Conservation (phyloP, 1,139 yeast species). For the Suhomyces kunorum region DNA sequence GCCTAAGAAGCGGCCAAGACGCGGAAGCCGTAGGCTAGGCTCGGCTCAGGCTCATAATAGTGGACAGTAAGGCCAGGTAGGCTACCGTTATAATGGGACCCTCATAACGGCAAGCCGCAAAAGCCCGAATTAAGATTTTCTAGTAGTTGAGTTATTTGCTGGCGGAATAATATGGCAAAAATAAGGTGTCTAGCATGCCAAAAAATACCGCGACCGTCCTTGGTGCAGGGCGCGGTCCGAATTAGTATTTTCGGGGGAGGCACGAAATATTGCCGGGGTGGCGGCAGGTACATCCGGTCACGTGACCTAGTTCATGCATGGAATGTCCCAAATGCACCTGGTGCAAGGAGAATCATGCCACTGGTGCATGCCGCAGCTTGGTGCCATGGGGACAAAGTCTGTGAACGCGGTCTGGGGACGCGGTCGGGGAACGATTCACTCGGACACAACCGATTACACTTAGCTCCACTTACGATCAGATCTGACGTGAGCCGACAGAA, state of each 20-base stretch:
- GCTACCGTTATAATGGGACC: no score
- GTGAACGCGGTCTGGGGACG: not conserved
- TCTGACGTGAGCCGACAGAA: not conserved
- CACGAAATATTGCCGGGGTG: not conserved
- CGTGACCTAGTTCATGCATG: slow-evolving; percentile 3
- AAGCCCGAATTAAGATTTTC: no score
- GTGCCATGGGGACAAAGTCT: not conserved
- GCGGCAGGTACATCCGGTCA: slow-evolving; percentile 2
- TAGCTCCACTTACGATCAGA: no score
- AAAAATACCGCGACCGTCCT: not conserved
- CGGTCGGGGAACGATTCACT: no score
- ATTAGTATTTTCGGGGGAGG: not conserved
- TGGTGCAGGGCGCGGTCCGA: not conserved
- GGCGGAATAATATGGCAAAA: not conserved
- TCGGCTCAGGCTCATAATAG: no score
- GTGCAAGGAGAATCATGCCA: slow-evolving; percentile 7
- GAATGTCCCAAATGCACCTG: slow-evolving; percentile 1
- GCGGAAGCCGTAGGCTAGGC: no score
- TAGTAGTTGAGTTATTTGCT: no score
- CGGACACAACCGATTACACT: no score
- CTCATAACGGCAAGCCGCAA: no score
- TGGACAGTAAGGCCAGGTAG: no score
- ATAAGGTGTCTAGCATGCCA: not conserved
- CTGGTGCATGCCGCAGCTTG: slow-evolving; percentile 1
- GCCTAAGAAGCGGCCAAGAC: no score